phyloP scores from a whole-genome alignment of 352 stramenopile genomes.

The Pythium vanterpoolii region DNA sequence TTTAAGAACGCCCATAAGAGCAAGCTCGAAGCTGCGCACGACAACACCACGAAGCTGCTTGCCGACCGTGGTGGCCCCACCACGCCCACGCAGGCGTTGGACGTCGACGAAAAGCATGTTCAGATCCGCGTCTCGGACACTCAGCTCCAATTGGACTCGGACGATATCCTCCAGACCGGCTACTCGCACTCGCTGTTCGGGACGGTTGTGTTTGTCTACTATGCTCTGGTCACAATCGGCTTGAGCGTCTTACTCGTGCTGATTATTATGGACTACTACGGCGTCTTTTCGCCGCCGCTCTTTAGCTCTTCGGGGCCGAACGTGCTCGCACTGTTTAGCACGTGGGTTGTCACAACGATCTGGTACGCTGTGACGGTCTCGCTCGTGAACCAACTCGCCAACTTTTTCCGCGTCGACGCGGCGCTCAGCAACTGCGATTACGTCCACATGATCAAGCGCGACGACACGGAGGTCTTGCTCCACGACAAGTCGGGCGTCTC shows the following conservation, averaged over 20 bases:
- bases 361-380: conserved; percentile 52
- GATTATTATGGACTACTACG: conserved; percentile 53
- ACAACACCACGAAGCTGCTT: conserved; percentile 2
- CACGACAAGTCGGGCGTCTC: conserved; percentile 55
- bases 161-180: conserved; percentile 51
- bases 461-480: conserved; percentile 54
- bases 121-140: conserved; percentile 2
- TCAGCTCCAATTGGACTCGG: conserved; percentile 7
- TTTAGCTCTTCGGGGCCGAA: conserved; percentile 50
- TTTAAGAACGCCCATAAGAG: conserved; percentile 7
- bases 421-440: conserved; percentile 38
- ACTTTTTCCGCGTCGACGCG: conserved; percentile 56
- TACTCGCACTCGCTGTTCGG: conserved; percentile 43
- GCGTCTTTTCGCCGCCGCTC: conserved; percentile 40
- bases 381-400: conserved; percentile 39
- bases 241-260: conserved; percentile 40
- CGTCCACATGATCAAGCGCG: conserved; percentile 59
- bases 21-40: background rate
- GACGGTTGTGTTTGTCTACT: conserved; percentile 54
- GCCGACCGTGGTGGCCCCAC: conserved; percentile 2
- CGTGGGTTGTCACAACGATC: conserved; percentile 50
- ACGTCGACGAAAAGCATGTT: background rate
- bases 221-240: conserved; percentile 46
- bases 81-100: background rate
- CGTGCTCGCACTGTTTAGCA: conserved; percentile 60